Percentiles rank a stretch among this genome's conserved stretches.
Evolutionary conservation across 805 yeast genomes (phyloP).

Genomic region (Cephaloascus fragrans): DNA sequence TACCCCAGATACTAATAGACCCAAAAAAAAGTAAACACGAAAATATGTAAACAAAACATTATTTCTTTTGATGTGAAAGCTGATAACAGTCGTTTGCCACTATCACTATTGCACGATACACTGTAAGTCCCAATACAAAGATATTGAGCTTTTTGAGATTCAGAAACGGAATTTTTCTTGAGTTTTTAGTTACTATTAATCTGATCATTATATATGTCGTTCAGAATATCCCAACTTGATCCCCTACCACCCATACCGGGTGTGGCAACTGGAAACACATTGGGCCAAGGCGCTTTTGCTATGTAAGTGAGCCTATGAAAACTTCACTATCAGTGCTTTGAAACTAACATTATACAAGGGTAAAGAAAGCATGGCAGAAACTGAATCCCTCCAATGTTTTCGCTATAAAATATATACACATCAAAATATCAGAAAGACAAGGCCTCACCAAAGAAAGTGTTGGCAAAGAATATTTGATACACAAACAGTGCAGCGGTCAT

Average conservation of each 20-base stretch:
- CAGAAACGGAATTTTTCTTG: no score
- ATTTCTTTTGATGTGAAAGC: no score
- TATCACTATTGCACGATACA: no score
- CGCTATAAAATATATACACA: conserved; percentile 19
- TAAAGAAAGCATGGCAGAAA: conserved; percentile 35
- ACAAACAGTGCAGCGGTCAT: conserved; percentile 46
- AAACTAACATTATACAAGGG: conserved; percentile 15
- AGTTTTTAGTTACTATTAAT: no score
- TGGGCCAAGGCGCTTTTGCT: conserved; percentile 66
- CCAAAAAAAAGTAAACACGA: background rate
- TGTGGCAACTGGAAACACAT: conserved; percentile 37
- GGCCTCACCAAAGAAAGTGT: conserved; percentile 21
- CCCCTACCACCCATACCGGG: conserved; percentile 39
- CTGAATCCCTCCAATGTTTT: conserved; percentile 27
- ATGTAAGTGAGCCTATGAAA: conserved; percentile 18
- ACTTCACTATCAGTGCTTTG: background rate
- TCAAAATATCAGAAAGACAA: conserved; percentile 17
- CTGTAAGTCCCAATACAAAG: no score
- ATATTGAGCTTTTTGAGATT: no score
- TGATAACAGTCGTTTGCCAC: no score
- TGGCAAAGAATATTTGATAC: conserved; percentile 48
- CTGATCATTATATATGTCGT: no score
- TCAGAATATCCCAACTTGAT: conserved; percentile 29
- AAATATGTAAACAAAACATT: background rate
- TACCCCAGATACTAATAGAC: no score